phyloP scores from a whole-genome alignment of 2,329 filamentous ascomycete species.

The Fusarium protoensiforme region DNA sequence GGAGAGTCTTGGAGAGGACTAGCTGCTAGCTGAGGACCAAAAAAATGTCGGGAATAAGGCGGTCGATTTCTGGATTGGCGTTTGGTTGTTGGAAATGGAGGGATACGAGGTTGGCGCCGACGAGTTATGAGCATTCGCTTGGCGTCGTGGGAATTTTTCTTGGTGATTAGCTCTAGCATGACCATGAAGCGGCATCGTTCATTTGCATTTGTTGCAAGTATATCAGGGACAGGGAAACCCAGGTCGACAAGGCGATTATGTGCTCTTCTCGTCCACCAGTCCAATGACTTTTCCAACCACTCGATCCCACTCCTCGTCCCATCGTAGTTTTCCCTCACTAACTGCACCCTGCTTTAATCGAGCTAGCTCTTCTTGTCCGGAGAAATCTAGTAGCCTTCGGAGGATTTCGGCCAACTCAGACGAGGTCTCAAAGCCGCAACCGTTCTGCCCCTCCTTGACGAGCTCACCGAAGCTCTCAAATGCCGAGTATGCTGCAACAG shows the following conservation, averaged over 20 bases:
- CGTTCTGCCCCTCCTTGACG: constrained; percentile 88
- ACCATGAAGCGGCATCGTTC: background rate
- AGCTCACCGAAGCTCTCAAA: constrained; percentile 93
- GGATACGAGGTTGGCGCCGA: constrained; percentile 11
- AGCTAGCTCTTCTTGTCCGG: constrained; percentile 64
- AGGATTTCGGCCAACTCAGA: constrained; percentile 73
- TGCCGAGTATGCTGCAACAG: constrained; percentile 85
- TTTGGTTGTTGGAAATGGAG: constrained; percentile 11
- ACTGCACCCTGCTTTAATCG: constrained; percentile 75
- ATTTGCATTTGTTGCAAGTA: background rate
- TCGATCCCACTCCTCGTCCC: constrained; percentile 93
- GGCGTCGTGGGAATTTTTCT: constrained; percentile 35
- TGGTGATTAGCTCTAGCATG: constrained; percentile 10
- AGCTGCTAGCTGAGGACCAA: constrained; percentile 40
- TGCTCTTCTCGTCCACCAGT: constrained; percentile 43
- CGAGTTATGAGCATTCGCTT: constrained; percentile 25
- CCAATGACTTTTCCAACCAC: constrained; percentile 80
- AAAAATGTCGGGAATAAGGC: background rate
- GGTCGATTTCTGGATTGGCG: constrained; percentile 16
- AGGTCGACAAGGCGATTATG: constrained; percentile 7
- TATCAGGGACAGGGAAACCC: background rate
- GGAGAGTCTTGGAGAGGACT: constrained; percentile 82
- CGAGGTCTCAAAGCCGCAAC: constrained; percentile 82
- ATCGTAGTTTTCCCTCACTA: constrained; percentile 79
- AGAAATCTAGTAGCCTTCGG: constrained; percentile 68